A percentile compares a stretch with the other conserved stretches of the same genome.
Conservation (phyloP, 306 rosid genomes). For the Parietaria judaica region DNA sequence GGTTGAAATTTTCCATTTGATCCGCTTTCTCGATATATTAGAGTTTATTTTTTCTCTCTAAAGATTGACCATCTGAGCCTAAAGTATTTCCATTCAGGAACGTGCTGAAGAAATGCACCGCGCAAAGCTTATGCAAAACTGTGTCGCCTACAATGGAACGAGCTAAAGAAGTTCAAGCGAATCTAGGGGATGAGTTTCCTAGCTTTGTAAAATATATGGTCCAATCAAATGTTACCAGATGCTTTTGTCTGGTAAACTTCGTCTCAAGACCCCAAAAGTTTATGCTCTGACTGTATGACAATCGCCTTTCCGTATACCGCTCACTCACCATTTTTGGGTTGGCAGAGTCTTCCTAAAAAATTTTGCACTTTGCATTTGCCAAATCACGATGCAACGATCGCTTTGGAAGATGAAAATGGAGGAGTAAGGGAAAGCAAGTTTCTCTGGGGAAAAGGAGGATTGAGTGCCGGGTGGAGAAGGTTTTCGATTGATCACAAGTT, state of each 20-base stretch:
- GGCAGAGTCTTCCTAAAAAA: constrained; percentile 37
- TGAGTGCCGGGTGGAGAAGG: constrained; percentile 50
- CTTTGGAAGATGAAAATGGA: constrained; percentile 46
- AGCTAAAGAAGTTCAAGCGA: constrained; percentile 36
- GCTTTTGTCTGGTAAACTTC: constrained; percentile 49
- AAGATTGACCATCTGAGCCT: not conserved
- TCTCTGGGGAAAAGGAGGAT: constrained; percentile 28
- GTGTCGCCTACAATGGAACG: constrained; percentile 10
- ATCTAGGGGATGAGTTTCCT: constrained; percentile 26
- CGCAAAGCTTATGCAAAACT: constrained; percentile 5
- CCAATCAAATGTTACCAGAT: constrained; percentile 37
- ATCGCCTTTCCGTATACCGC: not conserved
- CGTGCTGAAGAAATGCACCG: constrained; percentile 20
- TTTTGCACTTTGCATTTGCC: constrained; percentile 45
- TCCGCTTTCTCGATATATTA: not conserved
- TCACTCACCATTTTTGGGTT: not conserved
- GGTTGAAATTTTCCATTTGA: constrained; percentile 10
- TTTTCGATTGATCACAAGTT: constrained; percentile 36
- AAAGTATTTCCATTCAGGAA: not conserved
- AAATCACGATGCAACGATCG: constrained; percentile 20
- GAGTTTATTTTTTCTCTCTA: not conserved
- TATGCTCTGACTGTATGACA: not conserved
- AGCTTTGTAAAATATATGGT: constrained; percentile 32
- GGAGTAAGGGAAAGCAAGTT: constrained; percentile 23
- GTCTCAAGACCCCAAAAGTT: too few species aligned